Conservation (phyloP, 106 monocot species). For the Acorus calamus region DNA sequence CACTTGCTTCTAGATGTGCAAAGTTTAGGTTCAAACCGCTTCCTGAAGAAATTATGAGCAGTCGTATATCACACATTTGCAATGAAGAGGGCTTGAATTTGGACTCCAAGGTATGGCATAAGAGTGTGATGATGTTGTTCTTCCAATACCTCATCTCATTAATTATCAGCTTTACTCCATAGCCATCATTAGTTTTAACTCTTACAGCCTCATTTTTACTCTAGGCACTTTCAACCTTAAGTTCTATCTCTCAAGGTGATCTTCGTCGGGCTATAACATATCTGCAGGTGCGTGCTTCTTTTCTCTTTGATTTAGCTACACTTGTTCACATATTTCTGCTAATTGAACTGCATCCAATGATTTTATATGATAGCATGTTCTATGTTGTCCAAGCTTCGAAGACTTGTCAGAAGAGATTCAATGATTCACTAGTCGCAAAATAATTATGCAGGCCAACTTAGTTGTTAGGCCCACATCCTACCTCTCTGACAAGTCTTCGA, state of each 20-base stretch:
- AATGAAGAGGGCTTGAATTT: constrained; percentile 70
- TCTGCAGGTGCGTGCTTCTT: constrained; percentile 56
- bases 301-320: neutral
- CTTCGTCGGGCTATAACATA: constrained; percentile 98
- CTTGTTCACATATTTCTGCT: too few species aligned
- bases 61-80: constrained; percentile 78
- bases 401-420: too few species aligned
- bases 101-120: constrained; percentile 50
- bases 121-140: too few species aligned
- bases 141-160: too few species aligned
- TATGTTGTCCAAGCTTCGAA: too few species aligned
- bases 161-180: neutral
- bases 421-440: too few species aligned
- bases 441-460: too few species aligned
- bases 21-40: constrained; percentile 96
- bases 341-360: too few species aligned
- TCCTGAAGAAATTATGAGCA: constrained; percentile 73
- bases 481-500: too few species aligned
- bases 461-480: too few species aligned
- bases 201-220: constrained; percentile 3
- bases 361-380: too few species aligned
- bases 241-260: constrained; percentile 87
- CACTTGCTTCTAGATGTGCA: constrained; percentile 97
- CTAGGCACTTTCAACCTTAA: constrained; percentile 76
- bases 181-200: neutral